These are phyloP conservation scores for Crithidia brevicula DNA, from an alignment of 208 protist genomes.

Conservation along the genomic window DNA sequence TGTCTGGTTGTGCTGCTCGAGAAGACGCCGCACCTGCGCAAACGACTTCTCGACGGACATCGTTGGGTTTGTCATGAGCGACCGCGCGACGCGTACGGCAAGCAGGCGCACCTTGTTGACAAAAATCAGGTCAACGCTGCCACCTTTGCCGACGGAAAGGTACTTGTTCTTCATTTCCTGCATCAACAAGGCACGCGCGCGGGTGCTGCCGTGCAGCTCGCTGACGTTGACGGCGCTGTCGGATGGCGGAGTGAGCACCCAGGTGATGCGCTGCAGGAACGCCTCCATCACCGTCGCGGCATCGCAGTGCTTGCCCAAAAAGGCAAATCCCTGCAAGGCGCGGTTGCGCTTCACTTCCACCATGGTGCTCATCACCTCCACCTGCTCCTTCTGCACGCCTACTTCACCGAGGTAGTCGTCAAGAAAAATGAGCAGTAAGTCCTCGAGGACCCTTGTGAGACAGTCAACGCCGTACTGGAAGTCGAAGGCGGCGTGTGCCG, in stretches of 20 bases:
- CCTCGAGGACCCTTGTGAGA: slow-evolving; percentile 70
- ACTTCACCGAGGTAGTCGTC: slow-evolving; percentile 93
- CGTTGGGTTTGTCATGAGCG: slow-evolving; percentile 82
- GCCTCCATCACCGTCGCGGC: slow-evolving; percentile 69
- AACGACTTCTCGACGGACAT: slow-evolving; percentile 81
- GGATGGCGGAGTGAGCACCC: slow-evolving; percentile 85
- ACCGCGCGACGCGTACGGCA: slow-evolving; percentile 80
- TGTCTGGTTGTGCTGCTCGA: slow-evolving; percentile 75
- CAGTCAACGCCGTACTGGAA: slow-evolving; percentile 70
- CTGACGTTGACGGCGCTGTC: slow-evolving; percentile 36
- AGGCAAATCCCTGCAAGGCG: slow-evolving; percentile 84
- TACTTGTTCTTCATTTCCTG: slow-evolving; percentile 85
- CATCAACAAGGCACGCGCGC: slow-evolving; percentile 62
- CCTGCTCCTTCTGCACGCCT: slow-evolving; percentile 88
- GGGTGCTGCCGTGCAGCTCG: slow-evolving; percentile 66
- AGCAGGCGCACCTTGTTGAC: slow-evolving; percentile 88
- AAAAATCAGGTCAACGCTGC: slow-evolving; percentile 77
- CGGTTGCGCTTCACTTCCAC: slow-evolving; percentile 89
- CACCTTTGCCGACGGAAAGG: slow-evolving; percentile 68
- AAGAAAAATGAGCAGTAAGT: slow-evolving; percentile 84
- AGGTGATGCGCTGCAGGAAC: slow-evolving; percentile 83
- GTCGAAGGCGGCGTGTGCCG: slow-evolving; percentile 50
- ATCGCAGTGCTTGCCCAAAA: slow-evolving; percentile 79
- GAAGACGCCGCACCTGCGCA: slow-evolving; percentile 54
- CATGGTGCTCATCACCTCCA: slow-evolving; percentile 93